Base-by-base conservation (phyloP, 1,284 basidiomycete species). In the Sparassis latifolia region DNA sequence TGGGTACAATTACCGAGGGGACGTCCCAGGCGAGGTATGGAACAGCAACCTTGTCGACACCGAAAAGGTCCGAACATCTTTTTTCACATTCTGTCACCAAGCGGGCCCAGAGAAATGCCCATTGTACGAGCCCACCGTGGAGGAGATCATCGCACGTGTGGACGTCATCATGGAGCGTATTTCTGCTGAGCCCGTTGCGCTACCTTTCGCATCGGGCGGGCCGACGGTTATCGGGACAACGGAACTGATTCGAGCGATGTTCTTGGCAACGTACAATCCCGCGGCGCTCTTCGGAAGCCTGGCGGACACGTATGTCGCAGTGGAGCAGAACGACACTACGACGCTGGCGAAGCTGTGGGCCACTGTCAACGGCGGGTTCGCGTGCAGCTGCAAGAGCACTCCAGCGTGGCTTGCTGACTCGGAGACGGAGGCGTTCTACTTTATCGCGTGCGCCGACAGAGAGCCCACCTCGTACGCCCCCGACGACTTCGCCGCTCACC, bases 361-460 rank as follows among this genome's bases (percentile, higher is more conserved):
- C 20, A 48, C 52, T 5, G 57, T 27, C 51, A 56, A 43, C n/a
- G 46, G 20, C 56, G 54, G 49, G 37, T 69, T 66, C 57, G 50
- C 67, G 27, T 72, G 70, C 53, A 46, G 61, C 2, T 68, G 64
- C 51, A 56, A 59, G 44, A 44, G 52, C 5, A 39, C 47, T 3
- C 51, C 55, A 47, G 49, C 49, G 1, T 57, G 57, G 41, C 39
- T 51, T n/a, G n/a, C 33, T 1, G 51, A 56, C n/a, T 12, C 35
- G 2, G 51, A 56, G 10, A 48, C 33, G 10, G 73, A 76, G 33
- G 66, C 63, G 3, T 48, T 53, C 42, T 44, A 54, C 0, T 62
- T 69, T 2, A 66, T 74, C 33, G 31, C 62, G 2, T 77, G 75
- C 56, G 70, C 69, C 29, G 75, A 77, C 54, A 73, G 69, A 4